A percentile compares a stretch with the other conserved stretches of the same genome.
phyloP scores from a whole-genome alignment of 208 protist species.

The Tetramitus jugosus region DNA sequence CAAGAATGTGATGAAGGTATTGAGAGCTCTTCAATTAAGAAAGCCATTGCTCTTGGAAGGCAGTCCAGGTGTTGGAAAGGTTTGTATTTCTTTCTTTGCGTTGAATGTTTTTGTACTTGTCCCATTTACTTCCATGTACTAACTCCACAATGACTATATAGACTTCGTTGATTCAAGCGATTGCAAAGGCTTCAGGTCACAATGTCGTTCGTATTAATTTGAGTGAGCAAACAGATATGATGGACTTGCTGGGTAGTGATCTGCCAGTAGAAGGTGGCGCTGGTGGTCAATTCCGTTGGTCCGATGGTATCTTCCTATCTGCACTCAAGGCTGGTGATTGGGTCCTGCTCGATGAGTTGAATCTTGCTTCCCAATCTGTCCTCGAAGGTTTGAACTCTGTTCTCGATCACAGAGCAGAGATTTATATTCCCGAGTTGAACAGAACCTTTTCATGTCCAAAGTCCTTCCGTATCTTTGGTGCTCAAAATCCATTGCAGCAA shows the following conservation, averaged over 20 bases:
- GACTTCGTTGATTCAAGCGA: slow-evolving; percentile 91
- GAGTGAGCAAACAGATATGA: slow-evolving; percentile 99
- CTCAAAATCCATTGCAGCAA: slow-evolving; percentile 95
- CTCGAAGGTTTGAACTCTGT: slow-evolving; percentile 99
- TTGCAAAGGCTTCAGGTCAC: slow-evolving; percentile 74
- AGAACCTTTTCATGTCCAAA: slow-evolving; percentile 54
- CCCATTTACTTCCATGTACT: slow-evolving; percentile 49
- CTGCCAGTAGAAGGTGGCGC: slow-evolving; percentile 65
- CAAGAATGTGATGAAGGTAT: slow-evolving; percentile 90
- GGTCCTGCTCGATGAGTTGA: slow-evolving; percentile 99
- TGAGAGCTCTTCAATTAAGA: slow-evolving; percentile 68
- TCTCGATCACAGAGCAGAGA: slow-evolving; percentile 94
- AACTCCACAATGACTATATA: too few species aligned
- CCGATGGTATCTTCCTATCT: slow-evolving; percentile 93
- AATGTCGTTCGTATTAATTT: slow-evolving; percentile 98
- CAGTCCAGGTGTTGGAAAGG: slow-evolving; percentile 85
- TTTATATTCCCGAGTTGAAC: slow-evolving; percentile 82
- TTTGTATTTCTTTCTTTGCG: too few species aligned
- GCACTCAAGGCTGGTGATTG: slow-evolving; percentile 89
- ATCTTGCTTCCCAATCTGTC: slow-evolving; percentile 98
- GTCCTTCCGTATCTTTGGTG: slow-evolving; percentile 96
- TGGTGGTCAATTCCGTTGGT: slow-evolving; percentile 85
- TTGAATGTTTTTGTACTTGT: neutral
- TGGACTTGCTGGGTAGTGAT: slow-evolving; percentile 69
- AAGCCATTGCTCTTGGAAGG: slow-evolving; percentile 96